Evolutionary conservation across 805 yeast species (phyloP).

Genomic region (Wickerhamomyces ciferrii): DNA sequence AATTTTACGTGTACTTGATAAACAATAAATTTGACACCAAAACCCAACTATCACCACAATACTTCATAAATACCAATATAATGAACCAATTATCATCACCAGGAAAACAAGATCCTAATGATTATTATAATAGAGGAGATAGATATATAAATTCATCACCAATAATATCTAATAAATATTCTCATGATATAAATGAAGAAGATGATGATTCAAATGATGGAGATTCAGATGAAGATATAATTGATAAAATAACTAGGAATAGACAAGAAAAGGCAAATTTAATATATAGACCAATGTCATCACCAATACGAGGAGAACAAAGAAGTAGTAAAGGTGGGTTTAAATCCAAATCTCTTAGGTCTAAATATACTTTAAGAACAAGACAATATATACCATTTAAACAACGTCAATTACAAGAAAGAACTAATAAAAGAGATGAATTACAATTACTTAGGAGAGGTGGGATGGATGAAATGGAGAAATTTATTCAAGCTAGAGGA

Average conservation of each 20-base stretch:
- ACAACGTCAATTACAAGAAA: neutral
- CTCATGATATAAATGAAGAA: neutral
- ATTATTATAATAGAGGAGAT: neutral
- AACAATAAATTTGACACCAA: too few relatives aligned
- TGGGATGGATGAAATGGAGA: slow-evolving; percentile 2
- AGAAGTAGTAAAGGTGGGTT: neutral
- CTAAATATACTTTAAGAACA: slow-evolving; percentile 1
- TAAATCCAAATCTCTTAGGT: neutral
- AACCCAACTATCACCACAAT: too few relatives aligned
- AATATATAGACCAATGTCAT: slow-evolving; percentile 9
- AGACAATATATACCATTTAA: slow-evolving; percentile 1
- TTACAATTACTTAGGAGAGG: slow-evolving; percentile 1
- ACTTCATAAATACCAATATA: too few relatives aligned
- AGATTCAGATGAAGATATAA: neutral
- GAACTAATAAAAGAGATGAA: neutral
- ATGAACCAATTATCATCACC: neutral
- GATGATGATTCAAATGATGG: too few relatives aligned
- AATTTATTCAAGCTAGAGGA: neutral
- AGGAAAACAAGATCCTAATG: neutral
- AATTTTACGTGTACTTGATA: too few relatives aligned
- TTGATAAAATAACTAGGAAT: neutral
- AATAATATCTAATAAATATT: neutral
- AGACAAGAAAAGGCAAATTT: slow-evolving; percentile 1
- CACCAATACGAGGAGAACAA: slow-evolving; percentile 2
- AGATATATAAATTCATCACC: neutral